A percentile compares a stretch with the other conserved stretches of the same genome.
phyloP scores from a whole-genome alignment of 768 basidiomycete species.

The Chalciporus sphaerocephalus region DNA sequence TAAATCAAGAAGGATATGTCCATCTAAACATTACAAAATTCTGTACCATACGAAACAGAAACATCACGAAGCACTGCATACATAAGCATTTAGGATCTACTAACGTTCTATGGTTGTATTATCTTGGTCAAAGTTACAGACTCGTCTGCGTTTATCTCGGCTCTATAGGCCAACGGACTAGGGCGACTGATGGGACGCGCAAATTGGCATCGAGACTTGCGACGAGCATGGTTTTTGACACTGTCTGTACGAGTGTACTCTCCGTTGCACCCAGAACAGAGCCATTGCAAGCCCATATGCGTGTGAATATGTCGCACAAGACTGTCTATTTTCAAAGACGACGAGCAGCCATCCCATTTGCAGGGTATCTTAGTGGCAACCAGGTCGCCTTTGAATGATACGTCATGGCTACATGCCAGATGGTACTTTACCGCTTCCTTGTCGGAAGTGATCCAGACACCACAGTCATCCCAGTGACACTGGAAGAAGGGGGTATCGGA shows the following conservation, averaged over 20 bases:
- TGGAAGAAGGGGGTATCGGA: slow-evolving; percentile 10
- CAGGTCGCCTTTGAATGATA: neutral
- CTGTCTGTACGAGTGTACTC: slow-evolving; percentile 17
- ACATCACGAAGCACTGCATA: slow-evolving; percentile 1
- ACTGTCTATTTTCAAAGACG: neutral
- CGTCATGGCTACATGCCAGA: slow-evolving; percentile 7
- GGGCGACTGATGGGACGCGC: slow-evolving; percentile 11
- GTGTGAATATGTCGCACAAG: slow-evolving; percentile 16
- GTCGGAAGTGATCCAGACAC: slow-evolving; percentile 17
- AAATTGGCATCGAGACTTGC: neutral
- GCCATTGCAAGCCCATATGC: slow-evolving; percentile 16
- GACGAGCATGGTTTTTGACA: slow-evolving; percentile 7
- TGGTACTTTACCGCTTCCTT: slow-evolving; percentile 14
- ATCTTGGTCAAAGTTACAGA: slow-evolving; percentile 20
- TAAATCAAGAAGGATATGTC: neutral
- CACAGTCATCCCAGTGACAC: slow-evolving; percentile 16
- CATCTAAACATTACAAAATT: slow-evolving; percentile 13
- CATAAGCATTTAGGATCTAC: neutral
- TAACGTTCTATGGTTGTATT: neutral
- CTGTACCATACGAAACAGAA: slow-evolving; percentile 15
- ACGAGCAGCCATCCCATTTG: slow-evolving; percentile 13
- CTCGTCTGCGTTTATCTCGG: neutral
- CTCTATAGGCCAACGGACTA: slow-evolving; percentile 13
- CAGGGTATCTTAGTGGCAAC: slow-evolving; percentile 1
- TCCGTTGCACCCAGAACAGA: slow-evolving; percentile 15